Conservation (phyloP, 805 yeast genomes). For the Wickerhamomyces xylosicus region DNA sequence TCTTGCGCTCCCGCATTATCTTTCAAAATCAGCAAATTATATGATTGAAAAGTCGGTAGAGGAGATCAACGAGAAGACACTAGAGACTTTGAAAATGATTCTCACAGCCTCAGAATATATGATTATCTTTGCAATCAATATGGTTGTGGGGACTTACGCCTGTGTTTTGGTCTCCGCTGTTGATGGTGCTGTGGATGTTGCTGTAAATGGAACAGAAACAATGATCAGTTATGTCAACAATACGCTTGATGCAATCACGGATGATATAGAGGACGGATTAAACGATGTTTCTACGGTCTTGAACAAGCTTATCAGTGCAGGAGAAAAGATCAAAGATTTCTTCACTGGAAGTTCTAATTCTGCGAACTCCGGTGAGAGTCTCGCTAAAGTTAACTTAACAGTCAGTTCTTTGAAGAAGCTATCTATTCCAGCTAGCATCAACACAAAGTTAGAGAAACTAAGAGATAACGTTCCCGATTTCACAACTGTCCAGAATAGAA, state of each 20-base stretch:
- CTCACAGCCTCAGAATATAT: constrained; percentile 50
- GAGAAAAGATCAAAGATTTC: constrained; percentile 41
- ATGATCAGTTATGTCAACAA: constrained; percentile 51
- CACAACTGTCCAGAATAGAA: constrained; percentile 47
- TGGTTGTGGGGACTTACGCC: constrained; percentile 78
- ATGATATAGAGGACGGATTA: constrained; percentile 58
- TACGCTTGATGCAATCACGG: constrained; percentile 42
- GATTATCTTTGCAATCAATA: constrained; percentile 53
- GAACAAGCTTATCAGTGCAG: constrained; percentile 42
- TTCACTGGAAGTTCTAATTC: constrained; percentile 35
- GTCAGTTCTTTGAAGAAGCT: constrained; percentile 45
- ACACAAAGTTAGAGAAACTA: constrained; percentile 42
- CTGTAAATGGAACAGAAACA: constrained; percentile 61
- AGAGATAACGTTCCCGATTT: constrained; percentile 53
- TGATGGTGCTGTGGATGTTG: constrained; percentile 61
- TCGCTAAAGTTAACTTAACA: constrained; percentile 44
- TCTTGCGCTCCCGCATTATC: constrained; percentile 43
- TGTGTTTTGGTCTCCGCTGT: constrained; percentile 72
- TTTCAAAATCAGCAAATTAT: constrained; percentile 44
- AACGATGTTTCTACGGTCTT: constrained; percentile 47
- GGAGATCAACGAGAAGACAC: constrained; percentile 35
- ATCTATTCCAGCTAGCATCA: constrained; percentile 55
- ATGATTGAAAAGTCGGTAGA: constrained; percentile 37
- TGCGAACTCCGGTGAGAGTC: constrained; percentile 21
- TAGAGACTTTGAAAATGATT: constrained; percentile 32